These are phyloP conservation scores for Pythium folliculosum DNA, from an alignment of 352 stramenopile genomes.

Conservation along the genomic window DNA sequence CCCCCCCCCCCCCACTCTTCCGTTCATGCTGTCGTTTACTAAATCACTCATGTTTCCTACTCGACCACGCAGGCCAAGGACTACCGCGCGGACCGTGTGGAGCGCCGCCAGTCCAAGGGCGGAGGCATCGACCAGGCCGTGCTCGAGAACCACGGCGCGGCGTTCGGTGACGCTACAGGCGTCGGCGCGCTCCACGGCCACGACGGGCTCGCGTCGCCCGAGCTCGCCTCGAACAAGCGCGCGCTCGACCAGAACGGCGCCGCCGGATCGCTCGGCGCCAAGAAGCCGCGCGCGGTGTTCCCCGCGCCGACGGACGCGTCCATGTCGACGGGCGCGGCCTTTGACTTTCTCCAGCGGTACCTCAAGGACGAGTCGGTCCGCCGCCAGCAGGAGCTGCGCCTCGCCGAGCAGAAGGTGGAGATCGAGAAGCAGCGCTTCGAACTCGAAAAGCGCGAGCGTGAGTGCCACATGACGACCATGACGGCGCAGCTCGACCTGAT, in stretches of 20 bases:
- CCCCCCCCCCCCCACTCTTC: too few species aligned
- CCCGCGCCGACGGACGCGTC: slow-evolving; percentile 1
- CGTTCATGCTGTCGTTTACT: background rate
- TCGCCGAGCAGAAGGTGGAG: slow-evolving; percentile 26
- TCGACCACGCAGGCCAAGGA: slow-evolving; percentile 20
- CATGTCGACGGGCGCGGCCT: slow-evolving; percentile 9
- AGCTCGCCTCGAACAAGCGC: slow-evolving; percentile 19
- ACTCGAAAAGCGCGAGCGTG: slow-evolving; percentile 29
- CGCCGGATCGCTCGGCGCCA: background rate
- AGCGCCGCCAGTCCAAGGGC: slow-evolving; percentile 22
- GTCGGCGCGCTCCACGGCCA: slow-evolving; percentile 1
- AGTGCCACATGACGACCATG: slow-evolving; percentile 25
- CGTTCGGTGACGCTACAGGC: background rate
- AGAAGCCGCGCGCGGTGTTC: slow-evolving; percentile 13
- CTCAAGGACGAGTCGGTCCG: slow-evolving; percentile 18
- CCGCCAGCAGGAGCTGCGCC: slow-evolving; percentile 21
- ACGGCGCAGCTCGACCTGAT: slow-evolving; percentile 28
- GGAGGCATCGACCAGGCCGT: slow-evolving; percentile 5
- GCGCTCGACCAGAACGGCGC: slow-evolving; percentile 21
- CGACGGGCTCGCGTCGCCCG: background rate
- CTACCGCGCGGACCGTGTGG: slow-evolving; percentile 17
- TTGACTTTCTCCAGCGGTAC: slow-evolving; percentile 27
- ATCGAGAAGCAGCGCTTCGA: slow-evolving; percentile 30
- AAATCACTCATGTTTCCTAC: background rate
- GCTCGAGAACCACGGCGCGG: slow-evolving; percentile 8